Base-by-base conservation (phyloP, 2,329 filamentous ascomycete genomes). In the Alternaria ventricosa region DNA sequence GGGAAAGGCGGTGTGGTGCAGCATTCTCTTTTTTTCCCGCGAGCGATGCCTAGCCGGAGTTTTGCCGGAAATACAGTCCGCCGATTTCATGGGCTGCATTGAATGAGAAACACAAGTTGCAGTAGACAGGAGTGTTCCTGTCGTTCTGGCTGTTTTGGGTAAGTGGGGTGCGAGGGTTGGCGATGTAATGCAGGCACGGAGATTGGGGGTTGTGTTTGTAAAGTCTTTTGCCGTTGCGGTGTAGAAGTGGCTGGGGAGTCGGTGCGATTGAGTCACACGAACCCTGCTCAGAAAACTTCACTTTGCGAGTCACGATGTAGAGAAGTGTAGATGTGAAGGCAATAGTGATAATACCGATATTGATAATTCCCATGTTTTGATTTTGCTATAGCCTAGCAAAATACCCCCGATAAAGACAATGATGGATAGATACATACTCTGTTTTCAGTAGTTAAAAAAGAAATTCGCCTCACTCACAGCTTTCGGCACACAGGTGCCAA, bases 351-450 rank as follows among this genome's bases (percentile, higher is more conserved):
- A 45, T 60, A 36, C 44, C 25, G 55, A 63, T 45, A 63, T 50
- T 63, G 22, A 60, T 63, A 55, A 60, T 63, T 58, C n/a, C 49
- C 56, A 22, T 25, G 36, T 44, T 43, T 20, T 44, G 22, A 33
- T 47, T 33, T 51, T 60, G 30, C 45, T 33, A 28, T 25, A 41
- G 36, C 55, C 60, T 20, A 55, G 60, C 60, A 59, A 55, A 60
- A 55, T 25, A 27, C 28, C 5, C 36, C 36, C 36, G n/a, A 41
- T 41, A 41, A 60, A 27, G 43, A 53, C 53, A 33, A 50, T 60
- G 60, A 63, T 60, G 55, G 44, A 63, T 60, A 60, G 44, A 63
- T 63, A 63, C 56, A 63, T 55, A 63, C 60, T 63, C 56, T 44
- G 56, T 60, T 63, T 63, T 63, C 60, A 60, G 45, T 55, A 50